Base-by-base conservation (phyloP, 345 rosid genomes). In the Orychophragmus violaceus region DNA sequence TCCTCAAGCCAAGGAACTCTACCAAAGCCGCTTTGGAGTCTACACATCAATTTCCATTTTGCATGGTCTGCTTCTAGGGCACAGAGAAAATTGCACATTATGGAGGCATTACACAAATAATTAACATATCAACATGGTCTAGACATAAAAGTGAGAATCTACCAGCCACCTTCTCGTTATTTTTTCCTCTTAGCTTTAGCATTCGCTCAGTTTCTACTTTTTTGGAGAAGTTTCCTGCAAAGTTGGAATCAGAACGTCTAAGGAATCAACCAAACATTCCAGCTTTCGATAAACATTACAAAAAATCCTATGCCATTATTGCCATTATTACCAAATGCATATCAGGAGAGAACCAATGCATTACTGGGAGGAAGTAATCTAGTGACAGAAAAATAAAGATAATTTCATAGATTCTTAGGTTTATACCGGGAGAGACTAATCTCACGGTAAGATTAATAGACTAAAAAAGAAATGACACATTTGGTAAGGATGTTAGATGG, bases 141-240 rank as follows among this genome's bases (percentile, higher is more conserved):
- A 57, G 22, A 76, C 46, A 64, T 55, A 78, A 66, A 48, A 79
- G 70, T 70, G 62, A 83, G 88, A 89, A 74, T 82, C 80, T 82
- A 85, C 84, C 96, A 79, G 83, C 87, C 86, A 92, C 97, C 97
- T 85, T 86, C 88, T 59, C 76, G 76, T 82, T 76, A 62, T 68
- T 74, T 41, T 72, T 73, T 63, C 80, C 64, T 58, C 62, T 24
- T 12, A 75, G 69, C 56, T 64, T 45, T n/a, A 72, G 49, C 65
- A 33, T 65, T 68, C 45, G 57, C 60, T 76, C 78, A 48, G 48
- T 72, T 61, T 72, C 83, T 59, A 70, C 77, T 17, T 18, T 50
- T 54, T 64, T 77, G 67, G 81, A 52, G 73, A 58, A 49, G 54
- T 65, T 71, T 66, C 80, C 82, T 79, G 72, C 45, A 76, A 69